Base-by-base conservation (phyloP, 306 rosid genomes). In the Sphenostylis stenocarpa region DNA sequence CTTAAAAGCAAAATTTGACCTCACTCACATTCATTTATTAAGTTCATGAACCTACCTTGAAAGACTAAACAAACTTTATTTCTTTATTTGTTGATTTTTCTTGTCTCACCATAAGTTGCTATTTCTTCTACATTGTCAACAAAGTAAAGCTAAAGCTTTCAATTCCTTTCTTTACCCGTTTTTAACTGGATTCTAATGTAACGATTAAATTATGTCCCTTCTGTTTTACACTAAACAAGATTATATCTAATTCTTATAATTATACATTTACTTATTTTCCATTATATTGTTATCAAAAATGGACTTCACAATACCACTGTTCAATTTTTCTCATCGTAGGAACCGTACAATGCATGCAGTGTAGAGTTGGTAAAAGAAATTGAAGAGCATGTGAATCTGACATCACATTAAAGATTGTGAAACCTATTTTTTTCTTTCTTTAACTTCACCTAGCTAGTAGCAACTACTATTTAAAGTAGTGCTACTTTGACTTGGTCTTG, bases 41-140 rank as follows among this genome's bases (percentile, higher is more conserved):
- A 45, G 49, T 75, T 65, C 71, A 75, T 63, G 39, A 38, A 34
- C 49, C 63, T 63, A 19, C 38, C 76, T 14, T 29, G 7, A 21
- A 28, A 44, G 6, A 11, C 53, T 48, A 17, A 20, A 31, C 43
- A 33, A 26, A 5, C 52, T 78, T 43, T 19, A 14, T 19, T 3
- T 58, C 15, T 77, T 28, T 28, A 13, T 2, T 31, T 4, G 41
- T 20, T 9, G 9, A 20, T 4, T 15, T 57, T 12, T 21, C 2
- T 68, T 44, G 81, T 15, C 76, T 44, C 10, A n/a, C 62, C 71
- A 56, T 43, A 44, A 45, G 7, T 76, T 49, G 72, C 65, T 16
- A 23, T 52, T 48, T 63, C 28, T 48, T 48, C 28, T 9, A 8
- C 6, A 33, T 6, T 7, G 67, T 34, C 64, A 7, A 21, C 26